phyloP scores from a whole-genome alignment of 148 eudicot genomes.

The Drosera capensis region DNA sequence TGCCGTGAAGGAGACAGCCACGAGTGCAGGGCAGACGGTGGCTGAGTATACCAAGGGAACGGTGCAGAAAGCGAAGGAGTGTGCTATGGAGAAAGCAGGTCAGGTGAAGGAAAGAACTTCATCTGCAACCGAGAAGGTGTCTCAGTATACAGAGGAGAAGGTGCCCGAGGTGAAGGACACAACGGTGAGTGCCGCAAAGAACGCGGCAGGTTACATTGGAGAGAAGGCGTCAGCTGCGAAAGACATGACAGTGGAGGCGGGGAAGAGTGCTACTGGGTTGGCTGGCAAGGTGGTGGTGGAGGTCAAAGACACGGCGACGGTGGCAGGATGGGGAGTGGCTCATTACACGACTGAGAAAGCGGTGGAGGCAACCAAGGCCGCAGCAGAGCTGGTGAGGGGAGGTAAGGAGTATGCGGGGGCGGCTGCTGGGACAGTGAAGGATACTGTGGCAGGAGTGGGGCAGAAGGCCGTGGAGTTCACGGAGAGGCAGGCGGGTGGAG shows the following conservation, averaged over 20 bases:
- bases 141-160: not conserved
- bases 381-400: conserved; percentile 6
- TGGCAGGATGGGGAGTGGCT: conserved; percentile 5
- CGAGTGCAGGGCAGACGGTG: not conserved
- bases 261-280: conserved; percentile 1
- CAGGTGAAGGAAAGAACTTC: not conserved
- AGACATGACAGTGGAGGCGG: not conserved
- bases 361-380: conserved; percentile 3
- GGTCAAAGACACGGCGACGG: conserved; percentile 4
- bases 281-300: conserved; percentile 3
- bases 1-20: conserved; percentile 1
- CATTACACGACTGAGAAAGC: conserved; percentile 6
- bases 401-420: conserved; percentile 2
- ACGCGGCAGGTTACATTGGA: not conserved
- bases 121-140: not conserved
- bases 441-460: conserved; percentile 1
- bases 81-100: conserved; percentile 1
- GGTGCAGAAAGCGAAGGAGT: conserved; percentile 1
- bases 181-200: not conserved
- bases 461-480: conserved; percentile 2
- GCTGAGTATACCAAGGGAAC: conserved; percentile 2
- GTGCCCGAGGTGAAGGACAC: not conserved
- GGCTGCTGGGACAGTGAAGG: conserved; percentile 4
- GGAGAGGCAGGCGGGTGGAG: not conserved
- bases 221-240: not conserved